Evolutionary conservation across 2,329 filamentous ascomycete genomes (phyloP), one percentile per base, ranked within the genome.

Genomic region (Pseudocercospora fuligena): DNA sequence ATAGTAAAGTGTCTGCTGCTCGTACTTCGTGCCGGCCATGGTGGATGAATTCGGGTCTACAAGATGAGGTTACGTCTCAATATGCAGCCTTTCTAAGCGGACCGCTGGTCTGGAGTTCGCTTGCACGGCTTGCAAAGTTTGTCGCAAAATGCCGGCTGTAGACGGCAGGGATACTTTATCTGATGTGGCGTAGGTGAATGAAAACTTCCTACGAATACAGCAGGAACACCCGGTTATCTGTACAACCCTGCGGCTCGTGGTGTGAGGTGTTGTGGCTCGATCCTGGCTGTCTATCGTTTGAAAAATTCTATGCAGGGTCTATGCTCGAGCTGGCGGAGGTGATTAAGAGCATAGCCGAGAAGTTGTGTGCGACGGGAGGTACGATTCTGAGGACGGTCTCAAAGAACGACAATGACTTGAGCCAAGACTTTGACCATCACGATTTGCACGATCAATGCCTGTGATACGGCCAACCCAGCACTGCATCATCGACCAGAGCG

Each of bases 1-100:
- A 82, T 93, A 92, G 81, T 91, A 95, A 70, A 93, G 89, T 76
- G 73, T 66, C 56, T 77, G 75, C 60, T 66, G 69, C 46, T 74
- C 70, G 69, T 76, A 75, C 57, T 69, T 67, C 33, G 61, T 62
- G 46, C 62, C 51, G 21, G 62, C 61, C 69, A 67, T 73, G 61
- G 23, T 68, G 56, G 63, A 33, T 54, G 29, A 5, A 33, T n/a
- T 43, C 36, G 27, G n/a, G 23, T 63, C 14, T 46, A 23, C 21
- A 9, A 14, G 61, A 31, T 27, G 21, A 27, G 51, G 16, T 56
- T 31, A 25, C 51, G 51, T 31, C 23, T 54, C 23, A 7, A 54
- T 16, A 54, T 54, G 51, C 51, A 54, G 51, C 51, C 51, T 54
- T 54, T 54, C 51, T 29, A n/a, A 14, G 21, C 51, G 51, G 25